Evolutionary conservation across 2,329 filamentous ascomycete species (phyloP).

Genomic region (Colletotrichum sidae): DNA sequence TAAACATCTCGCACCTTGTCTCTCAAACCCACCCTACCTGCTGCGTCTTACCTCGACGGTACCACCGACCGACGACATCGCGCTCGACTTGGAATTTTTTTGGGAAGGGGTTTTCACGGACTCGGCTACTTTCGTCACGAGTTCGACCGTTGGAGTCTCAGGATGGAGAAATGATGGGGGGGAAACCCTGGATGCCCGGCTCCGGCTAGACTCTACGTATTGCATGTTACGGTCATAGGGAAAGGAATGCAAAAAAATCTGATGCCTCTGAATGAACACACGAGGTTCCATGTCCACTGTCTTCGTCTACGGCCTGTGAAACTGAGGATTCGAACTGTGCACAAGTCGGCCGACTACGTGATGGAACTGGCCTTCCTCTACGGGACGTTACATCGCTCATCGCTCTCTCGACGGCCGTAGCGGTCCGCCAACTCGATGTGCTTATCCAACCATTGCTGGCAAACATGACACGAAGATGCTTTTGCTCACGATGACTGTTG

Average conservation of each 20-base stretch:
- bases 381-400: too few species aligned
- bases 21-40: conserved; percentile 45
- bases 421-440: too few species aligned
- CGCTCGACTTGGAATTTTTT: conserved; percentile 35
- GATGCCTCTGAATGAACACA: conserved; percentile 37
- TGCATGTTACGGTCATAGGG: conserved; percentile 63
- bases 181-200: conserved; percentile 42
- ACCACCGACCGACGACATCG: conserved; percentile 35
- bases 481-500: too few species aligned
- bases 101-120: conserved; percentile 34
- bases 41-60: conserved; percentile 39
- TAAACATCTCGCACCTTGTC: conserved; percentile 72
- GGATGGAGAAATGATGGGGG: conserved; percentile 30
- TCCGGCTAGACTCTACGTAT: conserved; percentile 43
- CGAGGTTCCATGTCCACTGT: conserved; percentile 14
- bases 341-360: too few species aligned
- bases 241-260: conserved; percentile 53
- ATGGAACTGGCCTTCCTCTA: too few species aligned
- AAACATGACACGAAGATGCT: too few species aligned
- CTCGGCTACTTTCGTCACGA: conserved; percentile 32
- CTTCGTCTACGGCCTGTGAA: neutral
- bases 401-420: too few species aligned
- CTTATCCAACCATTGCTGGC: too few species aligned
- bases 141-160: conserved; percentile 41
- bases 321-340: neutral